Base-by-base conservation (phyloP, 441 rosid genomes). In the Biscutella laevigata region DNA sequence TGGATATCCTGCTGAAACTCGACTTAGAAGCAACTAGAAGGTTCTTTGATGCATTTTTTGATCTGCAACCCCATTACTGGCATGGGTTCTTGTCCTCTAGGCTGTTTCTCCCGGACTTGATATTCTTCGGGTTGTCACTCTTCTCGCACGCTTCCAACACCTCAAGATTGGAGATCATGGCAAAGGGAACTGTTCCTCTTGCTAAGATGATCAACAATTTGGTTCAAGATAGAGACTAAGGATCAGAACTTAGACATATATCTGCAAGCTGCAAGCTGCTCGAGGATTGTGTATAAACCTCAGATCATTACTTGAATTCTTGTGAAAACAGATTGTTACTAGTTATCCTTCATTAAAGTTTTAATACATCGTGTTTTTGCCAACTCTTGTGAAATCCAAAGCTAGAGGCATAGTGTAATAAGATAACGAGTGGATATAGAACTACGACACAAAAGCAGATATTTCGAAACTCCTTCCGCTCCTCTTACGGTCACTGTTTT, bases 71-170 rank as follows among this genome's bases (percentile, higher is more conserved):
- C 33, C 94, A 24, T 55, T 87, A 87, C 73, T 91, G 98, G 98
- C 98, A 91, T 6, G 98, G 96, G 2, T 91, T 91, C 78, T 73
- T 91, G 74, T 91, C 98, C 2, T 91, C 98, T 2, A 71, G 98
- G 40, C 64, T 91, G 66, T 81, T 91, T 67, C 90, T 91, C 7
- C 94, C 95, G 0, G 91, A 91, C 36, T 78, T 91, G 42, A 5
- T 87, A 61, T 41, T 73, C 67, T 91, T 91, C 0, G 98, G 96
- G 61, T 81, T 91, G 32, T 77, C 96, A 0, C 69, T 87, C 38
- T 91, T 91, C 73, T 72, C 79, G 2, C 79, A 76, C 11, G 98
- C 98, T 17, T 85, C 96, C 21, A 87, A 81, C 69, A 79, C 84
- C 57, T 91, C 94, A 60, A 83, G 96, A 67, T 46, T 83, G 30